Evolutionary conservation across 768 basidiomycete genomes (phyloP).

Genomic region (Mycena pura): DNA sequence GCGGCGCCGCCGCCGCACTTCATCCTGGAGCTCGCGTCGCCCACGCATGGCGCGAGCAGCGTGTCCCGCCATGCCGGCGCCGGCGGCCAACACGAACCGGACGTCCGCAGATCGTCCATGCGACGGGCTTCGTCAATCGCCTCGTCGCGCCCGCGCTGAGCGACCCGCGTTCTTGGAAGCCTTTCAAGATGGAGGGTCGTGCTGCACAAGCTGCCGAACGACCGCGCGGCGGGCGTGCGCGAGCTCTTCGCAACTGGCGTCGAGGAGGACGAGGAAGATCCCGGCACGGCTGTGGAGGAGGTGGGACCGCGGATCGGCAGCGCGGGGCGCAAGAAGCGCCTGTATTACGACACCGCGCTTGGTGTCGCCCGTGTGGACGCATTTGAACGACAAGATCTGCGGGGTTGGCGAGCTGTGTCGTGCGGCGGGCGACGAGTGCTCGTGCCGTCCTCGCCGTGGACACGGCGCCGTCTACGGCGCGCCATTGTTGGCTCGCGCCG

Average conservation of each 20-base stretch:
- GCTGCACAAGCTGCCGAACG: constrained; percentile 85
- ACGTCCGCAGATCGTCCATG: constrained; percentile 82
- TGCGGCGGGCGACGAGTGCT: constrained; percentile 75
- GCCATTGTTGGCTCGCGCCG: no score
- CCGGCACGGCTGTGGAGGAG: constrained; percentile 29
- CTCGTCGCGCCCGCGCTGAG: constrained; percentile 54
- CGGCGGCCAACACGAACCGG: constrained; percentile 61
- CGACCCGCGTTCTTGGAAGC: constrained; percentile 77
- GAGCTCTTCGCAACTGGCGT: constrained; percentile 71
- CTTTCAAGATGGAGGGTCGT: constrained; percentile 82
- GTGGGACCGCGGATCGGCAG: constrained; percentile 62
- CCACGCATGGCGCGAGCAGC: constrained; percentile 27
- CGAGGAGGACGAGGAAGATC: constrained; percentile 54
- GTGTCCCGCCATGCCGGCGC: constrained; percentile 41
- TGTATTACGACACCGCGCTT: constrained; percentile 47
- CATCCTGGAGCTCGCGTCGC: constrained; percentile 19
- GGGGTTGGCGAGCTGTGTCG: constrained; percentile 76
- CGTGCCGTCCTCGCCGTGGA: no score
- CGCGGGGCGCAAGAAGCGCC: constrained; percentile 19
- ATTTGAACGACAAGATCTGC: neutral
- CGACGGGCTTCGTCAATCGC: constrained; percentile 79
- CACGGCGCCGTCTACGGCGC: no score
- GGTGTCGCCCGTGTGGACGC: constrained; percentile 32
- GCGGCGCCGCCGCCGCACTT: constrained; percentile 17
- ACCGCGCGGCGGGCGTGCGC: constrained; percentile 67